Evolutionary conservation across 805 yeast species (phyloP), one percentile per base, ranked within the genome.

Genomic region (Suhomyces sp.): DNA sequence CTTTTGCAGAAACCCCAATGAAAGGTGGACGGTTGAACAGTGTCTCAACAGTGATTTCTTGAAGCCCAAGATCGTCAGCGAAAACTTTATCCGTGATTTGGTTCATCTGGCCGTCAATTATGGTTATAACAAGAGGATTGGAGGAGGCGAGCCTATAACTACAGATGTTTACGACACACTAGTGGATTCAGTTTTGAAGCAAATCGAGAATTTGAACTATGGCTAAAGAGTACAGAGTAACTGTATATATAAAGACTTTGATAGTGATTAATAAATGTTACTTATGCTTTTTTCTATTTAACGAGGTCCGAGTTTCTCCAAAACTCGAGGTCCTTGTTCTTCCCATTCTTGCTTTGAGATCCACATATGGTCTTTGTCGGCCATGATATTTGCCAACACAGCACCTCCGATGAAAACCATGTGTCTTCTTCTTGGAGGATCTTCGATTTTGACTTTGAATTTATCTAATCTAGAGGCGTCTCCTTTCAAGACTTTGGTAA

Each of bases 331-430:
- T 29, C 99, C 99, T 65, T 87, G 90, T 76, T 94, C 99, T 68
- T 90, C 94, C 98, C 98, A 94, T 73, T 94, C 99, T 67, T 87
- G 90, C 68, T 88, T 92, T 49, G 89, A 78, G 60, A 94, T 83
- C 99, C 99, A 94, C 96, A 94, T 89, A 65, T 92, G 97, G 59
- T 92, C 97, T 71, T 93, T 94, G 69, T 92, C 97, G 45, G 96
- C 96, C 98, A 94, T 94, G 60, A 94, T 93, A 66, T 88, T 90
- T 31, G 99, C 98, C 66, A 94, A 79, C 19, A 94, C 98, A 4
- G 98, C 98, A 62, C 99, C 99, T 61, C 99, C 99, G 59, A 93
- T 85, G 72, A 94, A 94, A 33, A 94, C 99, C 97, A 94, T 93
- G 71, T 94, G 97, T 69, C 92, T 87, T 79, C 99, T 90, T 78